phyloP scores from a whole-genome alignment of 352 stramenopile species.

The Phytophthora kernoviae region DNA sequence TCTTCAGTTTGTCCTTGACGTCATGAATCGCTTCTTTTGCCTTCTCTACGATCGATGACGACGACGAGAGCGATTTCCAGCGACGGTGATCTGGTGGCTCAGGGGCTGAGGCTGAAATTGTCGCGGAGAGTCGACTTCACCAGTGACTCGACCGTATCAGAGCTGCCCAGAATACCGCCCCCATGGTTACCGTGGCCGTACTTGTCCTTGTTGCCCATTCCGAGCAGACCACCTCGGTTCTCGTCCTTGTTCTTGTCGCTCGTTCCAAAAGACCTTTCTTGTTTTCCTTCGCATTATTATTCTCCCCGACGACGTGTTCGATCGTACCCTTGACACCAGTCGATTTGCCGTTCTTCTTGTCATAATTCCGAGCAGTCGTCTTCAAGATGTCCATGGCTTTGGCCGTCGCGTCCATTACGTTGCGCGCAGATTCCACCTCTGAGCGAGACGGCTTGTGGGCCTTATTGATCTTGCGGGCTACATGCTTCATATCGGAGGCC shows the following conservation, averaged over 20 bases:
- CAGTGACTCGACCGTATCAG: slow-evolving; percentile 23
- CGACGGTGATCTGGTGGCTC: too few species aligned
- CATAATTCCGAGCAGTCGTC: slow-evolving; percentile 21
- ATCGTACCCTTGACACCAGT: background rate
- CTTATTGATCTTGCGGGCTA: slow-evolving; percentile 25
- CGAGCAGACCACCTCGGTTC: slow-evolving; percentile 13
- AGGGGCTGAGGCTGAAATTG: slow-evolving; percentile 12
- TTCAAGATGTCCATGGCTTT: slow-evolving; percentile 19
- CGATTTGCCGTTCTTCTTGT: slow-evolving; percentile 11
- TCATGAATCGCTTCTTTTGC: too few species aligned
- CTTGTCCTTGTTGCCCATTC: slow-evolving; percentile 8
- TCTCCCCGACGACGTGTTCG: background rate
- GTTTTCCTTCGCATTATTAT: slow-evolving; percentile 8
- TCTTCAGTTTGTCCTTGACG: too few species aligned
- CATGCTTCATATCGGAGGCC: slow-evolving; percentile 17
- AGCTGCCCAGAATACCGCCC: background rate
- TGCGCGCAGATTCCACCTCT: slow-evolving; percentile 19
- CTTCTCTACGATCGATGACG: too few species aligned
- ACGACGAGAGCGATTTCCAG: too few species aligned
- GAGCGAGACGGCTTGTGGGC: slow-evolving; percentile 11
- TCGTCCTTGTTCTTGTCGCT: slow-evolving; percentile 2
- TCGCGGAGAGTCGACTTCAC: slow-evolving; percentile 16
- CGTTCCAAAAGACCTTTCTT: slow-evolving; percentile 17
- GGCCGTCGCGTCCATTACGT: slow-evolving; percentile 14
- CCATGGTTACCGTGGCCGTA: background rate